A percentile compares a stretch with the other conserved stretches of the same genome.
Conservation (phyloP, 2,329 filamentous ascomycete species). For the Didymella glomerata region DNA sequence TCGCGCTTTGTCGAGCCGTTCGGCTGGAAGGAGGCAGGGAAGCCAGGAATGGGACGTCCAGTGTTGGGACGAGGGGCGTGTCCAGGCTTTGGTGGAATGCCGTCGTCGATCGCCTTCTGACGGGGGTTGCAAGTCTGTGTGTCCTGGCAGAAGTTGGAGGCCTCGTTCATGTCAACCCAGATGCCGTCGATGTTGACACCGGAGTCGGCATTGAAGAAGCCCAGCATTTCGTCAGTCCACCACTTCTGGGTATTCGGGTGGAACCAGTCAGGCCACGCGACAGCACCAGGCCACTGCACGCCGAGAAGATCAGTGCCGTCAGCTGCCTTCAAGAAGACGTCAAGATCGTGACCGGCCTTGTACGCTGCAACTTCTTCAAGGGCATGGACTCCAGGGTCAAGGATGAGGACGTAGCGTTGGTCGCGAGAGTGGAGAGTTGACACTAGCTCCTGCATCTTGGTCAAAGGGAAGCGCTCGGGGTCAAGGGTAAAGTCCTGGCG, state of each 20-base stretch:
- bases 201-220: conserved; percentile 69
- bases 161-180: conserved; percentile 62
- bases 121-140: conserved; percentile 56
- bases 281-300: conserved; percentile 80
- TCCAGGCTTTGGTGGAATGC: conserved; percentile 65
- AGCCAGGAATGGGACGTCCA: conserved; percentile 73
- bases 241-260: conserved; percentile 68
- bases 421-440: conserved; percentile 70
- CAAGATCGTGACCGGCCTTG: conserved; percentile 67
- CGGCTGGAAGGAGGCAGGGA: conserved; percentile 73
- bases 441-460: conserved; percentile 71
- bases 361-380: conserved; percentile 64
- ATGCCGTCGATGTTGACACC: conserved; percentile 80
- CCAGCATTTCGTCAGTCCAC: conserved; percentile 73
- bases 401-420: conserved; percentile 79
- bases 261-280: conserved; percentile 82
- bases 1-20: conserved; percentile 21
- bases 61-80: conserved; percentile 64
- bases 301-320: conserved; percentile 67
- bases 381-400: conserved; percentile 68
- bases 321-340: conserved; percentile 60
- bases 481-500: conserved; percentile 71
- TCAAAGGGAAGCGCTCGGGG: conserved; percentile 67
- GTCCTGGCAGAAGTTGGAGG: conserved; percentile 53
- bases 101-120: conserved; percentile 49